A percentile compares a stretch with the other conserved stretches of the same genome.
Evolutionary conservation across 2,329 filamentous ascomycete species (phyloP).

Genomic region (Penicillium sumatraense): DNA sequence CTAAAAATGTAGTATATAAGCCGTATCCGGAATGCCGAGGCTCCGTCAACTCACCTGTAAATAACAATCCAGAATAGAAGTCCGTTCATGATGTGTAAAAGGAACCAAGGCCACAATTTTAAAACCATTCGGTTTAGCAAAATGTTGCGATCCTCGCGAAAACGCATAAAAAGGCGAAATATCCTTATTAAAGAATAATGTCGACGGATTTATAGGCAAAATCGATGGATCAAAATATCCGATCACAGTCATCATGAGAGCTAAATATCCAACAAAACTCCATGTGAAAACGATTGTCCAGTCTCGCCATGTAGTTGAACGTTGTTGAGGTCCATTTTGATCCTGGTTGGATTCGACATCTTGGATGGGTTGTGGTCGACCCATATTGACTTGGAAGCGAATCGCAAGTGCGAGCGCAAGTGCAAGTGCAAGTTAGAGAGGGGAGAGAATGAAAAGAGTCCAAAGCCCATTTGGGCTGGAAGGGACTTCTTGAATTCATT

Average conservation of each 20-base stretch:
- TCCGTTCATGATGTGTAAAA: slow-evolving; percentile 38
- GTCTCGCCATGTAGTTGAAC: slow-evolving; percentile 24
- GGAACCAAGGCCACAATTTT: slow-evolving; percentile 47
- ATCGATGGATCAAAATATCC: slow-evolving; percentile 25
- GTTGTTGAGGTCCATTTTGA: slow-evolving; percentile 8
- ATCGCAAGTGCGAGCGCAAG: too few relatives aligned
- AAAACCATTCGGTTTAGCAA: slow-evolving; percentile 40
- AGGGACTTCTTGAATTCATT: neutral
- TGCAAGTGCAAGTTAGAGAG: slow-evolving; percentile 1
- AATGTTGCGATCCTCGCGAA: slow-evolving; percentile 28
- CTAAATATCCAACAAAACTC: slow-evolving; percentile 28
- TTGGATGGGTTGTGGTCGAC: slow-evolving; percentile 14
- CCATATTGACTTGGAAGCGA: slow-evolving; percentile 18
- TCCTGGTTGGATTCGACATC: slow-evolving; percentile 29
- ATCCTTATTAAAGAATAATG: slow-evolving; percentile 25
- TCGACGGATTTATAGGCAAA: slow-evolving; percentile 23
- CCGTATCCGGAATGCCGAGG: too few relatives aligned
- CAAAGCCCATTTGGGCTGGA: neutral
- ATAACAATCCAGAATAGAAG: slow-evolving; percentile 49
- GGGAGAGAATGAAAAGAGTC: neutral
- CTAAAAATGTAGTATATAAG: too few relatives aligned
- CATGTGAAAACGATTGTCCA: slow-evolving; percentile 27
- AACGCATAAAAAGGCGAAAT: slow-evolving; percentile 37
- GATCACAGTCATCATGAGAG: slow-evolving; percentile 26
- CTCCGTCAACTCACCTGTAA: slow-evolving; percentile 41